Evolutionary conservation across 495 filamentous ascomycete genomes (phyloP).

Genomic region (Cryomyces minteri): DNA sequence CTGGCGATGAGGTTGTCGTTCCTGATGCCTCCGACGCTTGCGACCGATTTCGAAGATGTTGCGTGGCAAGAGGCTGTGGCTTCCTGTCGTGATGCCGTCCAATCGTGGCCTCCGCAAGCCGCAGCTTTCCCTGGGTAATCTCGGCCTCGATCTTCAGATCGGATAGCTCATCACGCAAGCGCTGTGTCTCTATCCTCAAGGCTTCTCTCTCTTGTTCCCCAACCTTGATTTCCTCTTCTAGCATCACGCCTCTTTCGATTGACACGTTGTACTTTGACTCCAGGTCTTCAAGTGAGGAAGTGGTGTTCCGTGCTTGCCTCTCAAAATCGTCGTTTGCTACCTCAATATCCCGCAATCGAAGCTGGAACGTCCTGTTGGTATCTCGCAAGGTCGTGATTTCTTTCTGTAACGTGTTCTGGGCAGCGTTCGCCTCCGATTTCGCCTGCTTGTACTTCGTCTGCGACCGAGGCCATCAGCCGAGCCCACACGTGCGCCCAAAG

Average conservation of each 20-base stretch:
- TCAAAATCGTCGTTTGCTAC: slow-evolving; percentile 98
- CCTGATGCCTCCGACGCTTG: slow-evolving; percentile 27
- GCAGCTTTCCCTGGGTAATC: slow-evolving; percentile 82
- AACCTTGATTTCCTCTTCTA: slow-evolving; percentile 81
- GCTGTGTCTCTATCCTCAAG: slow-evolving; percentile 73
- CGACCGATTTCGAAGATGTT: slow-evolving; percentile 19
- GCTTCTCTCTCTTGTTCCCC: slow-evolving; percentile 81
- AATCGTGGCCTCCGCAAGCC: slow-evolving; percentile 38
- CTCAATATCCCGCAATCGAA: slow-evolving; percentile 82
- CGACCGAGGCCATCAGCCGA: background rate
- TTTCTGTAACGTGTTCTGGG: slow-evolving; percentile 79
- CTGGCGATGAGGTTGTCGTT: slow-evolving; percentile 20
- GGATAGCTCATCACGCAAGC: slow-evolving; percentile 73
- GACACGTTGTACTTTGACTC: slow-evolving; percentile 92
- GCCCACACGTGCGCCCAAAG: background rate
- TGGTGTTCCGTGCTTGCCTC: slow-evolving; percentile 81
- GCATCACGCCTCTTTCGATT: slow-evolving; percentile 78
- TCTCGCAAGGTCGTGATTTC: slow-evolving; percentile 87
- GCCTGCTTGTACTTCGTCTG: slow-evolving; percentile 94
- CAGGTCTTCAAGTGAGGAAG: slow-evolving; percentile 87
- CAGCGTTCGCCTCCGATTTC: slow-evolving; percentile 64
- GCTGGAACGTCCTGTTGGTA: slow-evolving; percentile 56
- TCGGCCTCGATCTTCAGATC: slow-evolving; percentile 91
- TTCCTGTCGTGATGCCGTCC: slow-evolving; percentile 32
- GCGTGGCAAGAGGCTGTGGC: slow-evolving; percentile 24